phyloP scores from a whole-genome alignment of 1,284 basidiomycete species.

The Rhodotorula sp. region DNA sequence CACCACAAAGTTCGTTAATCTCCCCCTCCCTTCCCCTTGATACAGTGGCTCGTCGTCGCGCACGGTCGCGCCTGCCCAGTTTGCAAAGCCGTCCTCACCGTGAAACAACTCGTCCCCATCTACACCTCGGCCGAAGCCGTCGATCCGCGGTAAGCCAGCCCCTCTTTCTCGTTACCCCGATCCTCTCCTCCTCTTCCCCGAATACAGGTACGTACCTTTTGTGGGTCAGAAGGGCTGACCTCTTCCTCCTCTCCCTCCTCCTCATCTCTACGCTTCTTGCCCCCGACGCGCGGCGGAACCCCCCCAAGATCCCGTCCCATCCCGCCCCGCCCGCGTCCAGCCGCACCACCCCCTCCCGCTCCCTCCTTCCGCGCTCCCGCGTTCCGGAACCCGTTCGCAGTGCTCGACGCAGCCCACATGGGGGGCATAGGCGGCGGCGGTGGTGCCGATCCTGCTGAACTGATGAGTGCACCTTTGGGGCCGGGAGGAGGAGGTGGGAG shows the following conservation, averaged over 20 bases:
- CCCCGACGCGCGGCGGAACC: no score
- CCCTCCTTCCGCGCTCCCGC: slow-evolving; percentile 1
- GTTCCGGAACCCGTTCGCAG: slow-evolving; percentile 1
- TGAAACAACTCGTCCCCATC: slow-evolving; percentile 14
- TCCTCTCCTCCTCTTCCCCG: neutral
- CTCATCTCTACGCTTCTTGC: no score
- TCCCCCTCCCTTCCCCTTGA: no score
- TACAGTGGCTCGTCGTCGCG: slow-evolving; percentile 24
- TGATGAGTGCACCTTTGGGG: no score
- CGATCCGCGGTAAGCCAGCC: slow-evolving; percentile 16
- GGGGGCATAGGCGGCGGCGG: neutral
- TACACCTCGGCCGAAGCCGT: slow-evolving; percentile 10
- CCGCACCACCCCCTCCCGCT: neutral
- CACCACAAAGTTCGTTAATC: no score
- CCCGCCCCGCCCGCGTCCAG: slow-evolving; percentile 19
- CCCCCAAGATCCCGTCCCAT: slow-evolving; percentile 7
- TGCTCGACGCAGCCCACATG: neutral
- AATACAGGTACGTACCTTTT: neutral
- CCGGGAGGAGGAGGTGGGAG: no score
- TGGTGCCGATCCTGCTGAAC: no score
- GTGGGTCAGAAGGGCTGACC: no score
- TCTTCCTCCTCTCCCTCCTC: no score
- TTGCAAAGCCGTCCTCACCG: slow-evolving; percentile 14
- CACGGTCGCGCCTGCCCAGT: slow-evolving; percentile 12
- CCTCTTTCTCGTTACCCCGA: neutral